Evolutionary conservation across 768 basidiomycete genomes (phyloP), one percentile per base, ranked within the genome.

Genomic region (Leccinum disarticulatum): DNA sequence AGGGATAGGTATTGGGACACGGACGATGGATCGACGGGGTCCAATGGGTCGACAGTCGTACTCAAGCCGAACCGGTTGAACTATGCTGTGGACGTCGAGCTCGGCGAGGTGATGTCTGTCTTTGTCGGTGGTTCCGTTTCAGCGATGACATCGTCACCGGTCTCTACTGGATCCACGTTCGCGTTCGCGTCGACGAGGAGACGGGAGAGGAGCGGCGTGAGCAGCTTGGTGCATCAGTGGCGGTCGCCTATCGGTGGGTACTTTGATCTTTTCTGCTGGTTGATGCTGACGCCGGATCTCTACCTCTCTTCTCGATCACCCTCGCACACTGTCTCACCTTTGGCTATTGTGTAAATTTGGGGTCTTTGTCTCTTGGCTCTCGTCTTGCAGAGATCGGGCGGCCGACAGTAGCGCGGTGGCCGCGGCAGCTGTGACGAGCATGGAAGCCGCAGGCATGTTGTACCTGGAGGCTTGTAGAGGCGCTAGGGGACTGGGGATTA

Each of bases 221-320:
- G 85, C 63, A 81, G 79, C 46, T 73, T 87, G 73, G 79, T 89
- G 53, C 77, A 84, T 62, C 82, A 83, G 63, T 90, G 84, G 75
- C 86, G 80, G 47, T 88, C 87, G 25, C 88, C 88, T 1, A 86
- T 90, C 54, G 84, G 88, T 90, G 56, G 48, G 77, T 74, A n/a
- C 7, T 41, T 41, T n/a, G 17, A 22, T 46, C 10, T 33, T 27
- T 6, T 2, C 4, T 2, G n/a, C 8, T 27, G 25, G 17, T 5
- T 36, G 46, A 10, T 31, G 35, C 50, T 64, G 54, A 62, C 6
- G 3, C 19, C 43, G 43, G 19, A 46, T 46, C 10, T 22, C 19
- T 5, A 4, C 19, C 43, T 22, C 22, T 46, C n/a, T 46, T 22
- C 19, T 22, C 19, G 1, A n/a, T 43, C n/a, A 43, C n/a, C 4